Evolutionary conservation across 139 green algal species (phyloP).

Genomic region (Desmodesmus armatus): DNA sequence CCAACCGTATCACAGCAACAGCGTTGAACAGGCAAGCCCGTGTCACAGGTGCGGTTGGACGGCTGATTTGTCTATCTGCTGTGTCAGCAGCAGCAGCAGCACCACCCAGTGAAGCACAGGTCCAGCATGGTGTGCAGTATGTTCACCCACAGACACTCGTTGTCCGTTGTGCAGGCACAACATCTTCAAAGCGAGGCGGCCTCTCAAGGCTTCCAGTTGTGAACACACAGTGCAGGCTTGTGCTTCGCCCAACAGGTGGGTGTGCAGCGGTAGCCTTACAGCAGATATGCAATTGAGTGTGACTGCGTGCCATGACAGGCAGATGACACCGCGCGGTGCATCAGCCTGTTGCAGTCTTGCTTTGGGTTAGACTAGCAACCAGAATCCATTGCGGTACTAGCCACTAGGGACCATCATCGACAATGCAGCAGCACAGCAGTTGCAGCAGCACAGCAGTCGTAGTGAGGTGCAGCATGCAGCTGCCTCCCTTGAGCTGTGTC

Average conservation of each 20-base stretch:
- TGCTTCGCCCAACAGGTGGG: conserved; percentile 43
- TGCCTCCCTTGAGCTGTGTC: no score
- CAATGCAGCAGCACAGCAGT: not conserved
- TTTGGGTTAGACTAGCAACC: no score
- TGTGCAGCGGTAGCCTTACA: not conserved
- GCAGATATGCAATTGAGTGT: no score
- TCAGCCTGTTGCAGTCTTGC: no score
- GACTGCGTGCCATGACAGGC: no score
- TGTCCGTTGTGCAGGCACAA: no score
- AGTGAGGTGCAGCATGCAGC: not conserved
- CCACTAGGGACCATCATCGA: not conserved
- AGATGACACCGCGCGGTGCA: no score
- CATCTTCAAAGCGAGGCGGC: no score
- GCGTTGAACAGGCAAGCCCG: not conserved
- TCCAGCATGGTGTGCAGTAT: no score
- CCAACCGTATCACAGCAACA: not conserved
- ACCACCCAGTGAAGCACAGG: no score
- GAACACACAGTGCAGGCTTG: conserved; percentile 7
- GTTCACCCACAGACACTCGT: no score
- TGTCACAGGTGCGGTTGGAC: not conserved
- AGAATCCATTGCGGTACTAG: not conserved
- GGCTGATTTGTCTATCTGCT: not conserved
- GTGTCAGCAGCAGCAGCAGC: no score
- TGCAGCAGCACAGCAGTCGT: not conserved
- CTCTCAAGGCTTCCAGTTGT: conserved; percentile 16